Base-by-base conservation (phyloP, 1,284 basidiomycete species). In the Lentinus polychrous region DNA sequence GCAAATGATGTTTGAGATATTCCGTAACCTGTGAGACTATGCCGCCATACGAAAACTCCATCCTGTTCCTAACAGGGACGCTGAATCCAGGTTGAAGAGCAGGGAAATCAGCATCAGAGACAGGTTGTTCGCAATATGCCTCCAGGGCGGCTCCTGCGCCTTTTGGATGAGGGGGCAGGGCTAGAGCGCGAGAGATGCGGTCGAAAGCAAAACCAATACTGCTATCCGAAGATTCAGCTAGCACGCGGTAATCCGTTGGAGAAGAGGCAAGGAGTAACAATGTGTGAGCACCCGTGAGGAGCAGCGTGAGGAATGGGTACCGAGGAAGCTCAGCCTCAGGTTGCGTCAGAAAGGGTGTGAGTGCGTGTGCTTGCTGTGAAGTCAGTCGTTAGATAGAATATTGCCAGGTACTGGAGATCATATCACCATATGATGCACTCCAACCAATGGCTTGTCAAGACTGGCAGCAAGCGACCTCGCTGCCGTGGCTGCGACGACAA, bases 241-340 rank as follows among this genome's bases (percentile, higher is more conserved):
- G 70, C 43, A 90, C 82, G 51, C 72, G 68, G 64, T 91, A 95
- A 0, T 71, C 65, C 2, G 69, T 72, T 17, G 66, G 62, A 0
- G 81, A 81, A 0, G 64, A 72, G 1, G 85, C 88, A 8, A 94
- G 80, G 0, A 96, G 74, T 18, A 96, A 75, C 40, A 95, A 73
- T 0, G 94, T 94, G 62, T 97, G 94, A 1, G 94, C 94, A 17
- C 94, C 94, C 0, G 91, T 93, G 43, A 94, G 75, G 20, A 97
- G 75, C 10, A 96, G 73, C 0, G 87, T 86, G 33, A 96, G 74
- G 70, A 94, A 96, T 0, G 94, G 94, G 61, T 86, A 96, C 11
- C 60, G 57, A 0, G 91, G 90, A 3, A 71, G 68, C 15, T 72
- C 59, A 0, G 70, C 62, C 0, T 60, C 50, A 17, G 74, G 67